These are phyloP conservation scores for Diplogelasinospora grovesii DNA, from an alignment of 495 filamentous ascomycete species.

Conservation along the genomic window DNA sequence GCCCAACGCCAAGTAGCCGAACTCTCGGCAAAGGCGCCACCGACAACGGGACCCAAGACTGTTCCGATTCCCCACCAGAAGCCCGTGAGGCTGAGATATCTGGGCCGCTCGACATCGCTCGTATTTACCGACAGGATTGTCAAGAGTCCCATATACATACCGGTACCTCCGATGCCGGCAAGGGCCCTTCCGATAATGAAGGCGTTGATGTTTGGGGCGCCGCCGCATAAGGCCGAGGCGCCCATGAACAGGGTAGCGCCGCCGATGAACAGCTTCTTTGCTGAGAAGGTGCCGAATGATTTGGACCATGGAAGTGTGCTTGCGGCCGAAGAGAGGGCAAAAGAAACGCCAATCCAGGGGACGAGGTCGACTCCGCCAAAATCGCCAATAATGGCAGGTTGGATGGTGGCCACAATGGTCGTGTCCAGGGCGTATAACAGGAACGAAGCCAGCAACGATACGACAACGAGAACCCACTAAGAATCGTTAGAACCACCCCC, in stretches of 20 bases:
- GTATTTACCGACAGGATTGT: conserved; percentile 39
- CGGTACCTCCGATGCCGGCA: conserved; percentile 38
- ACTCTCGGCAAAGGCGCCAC: conserved; percentile 52
- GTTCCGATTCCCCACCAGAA: conserved; percentile 46
- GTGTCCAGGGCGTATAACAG: conserved; percentile 50
- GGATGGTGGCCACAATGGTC: conserved; percentile 55
- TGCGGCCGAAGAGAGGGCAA: too few relatives aligned
- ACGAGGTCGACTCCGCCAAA: conserved; percentile 45
- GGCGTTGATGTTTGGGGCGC: conserved; percentile 17
- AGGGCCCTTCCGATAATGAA: conserved; percentile 47
- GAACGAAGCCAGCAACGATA: too few relatives aligned
- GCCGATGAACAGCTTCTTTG: conserved; percentile 48
- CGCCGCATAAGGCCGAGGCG: conserved; percentile 46
- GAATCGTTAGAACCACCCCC: too few relatives aligned
- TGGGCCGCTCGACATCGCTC: conserved; percentile 35
- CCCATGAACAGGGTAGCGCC: conserved; percentile 44
- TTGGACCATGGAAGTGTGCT: too few relatives aligned
- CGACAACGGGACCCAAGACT: conserved; percentile 54
- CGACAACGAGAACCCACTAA: too few relatives aligned
- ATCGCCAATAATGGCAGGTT: conserved; percentile 39
- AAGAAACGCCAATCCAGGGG: conserved; percentile 50
- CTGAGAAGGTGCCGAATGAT: conserved; percentile 48
- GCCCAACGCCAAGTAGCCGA: conserved; percentile 53
- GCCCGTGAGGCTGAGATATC: conserved; percentile 40
- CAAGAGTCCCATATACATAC: conserved; percentile 45